A percentile compares a stretch with the other conserved stretches of the same genome.
These are phyloP conservation scores for Claviceps humidiphila DNA, from an alignment of 2,329 filamentous ascomycete species.

Conservation along the genomic window DNA sequence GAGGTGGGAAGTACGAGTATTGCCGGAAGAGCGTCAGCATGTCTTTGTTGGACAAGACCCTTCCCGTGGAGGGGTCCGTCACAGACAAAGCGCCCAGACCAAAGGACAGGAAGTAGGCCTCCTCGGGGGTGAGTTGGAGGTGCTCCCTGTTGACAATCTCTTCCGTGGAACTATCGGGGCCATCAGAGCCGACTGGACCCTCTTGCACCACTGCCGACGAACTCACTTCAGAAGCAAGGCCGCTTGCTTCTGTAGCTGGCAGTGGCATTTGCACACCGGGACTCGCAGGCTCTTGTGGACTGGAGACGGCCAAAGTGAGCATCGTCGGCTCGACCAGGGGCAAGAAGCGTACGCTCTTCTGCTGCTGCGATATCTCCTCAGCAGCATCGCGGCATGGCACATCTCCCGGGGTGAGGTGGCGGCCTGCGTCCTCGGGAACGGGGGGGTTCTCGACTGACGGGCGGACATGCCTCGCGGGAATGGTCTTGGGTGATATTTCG, in stretches of 20 bases:
- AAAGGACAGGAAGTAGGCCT: constrained; percentile 83
- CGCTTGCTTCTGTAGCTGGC: not conserved
- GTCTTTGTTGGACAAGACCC: constrained; percentile 36
- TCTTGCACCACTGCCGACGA: not conserved
- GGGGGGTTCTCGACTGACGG: not conserved
- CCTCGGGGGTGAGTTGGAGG: constrained; percentile 80
- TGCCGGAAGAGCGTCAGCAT: constrained; percentile 55
- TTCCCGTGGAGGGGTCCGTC: constrained; percentile 31
- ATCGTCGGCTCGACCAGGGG: constrained; percentile 52
- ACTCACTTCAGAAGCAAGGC: not conserved
- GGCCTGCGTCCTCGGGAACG: not conserved
- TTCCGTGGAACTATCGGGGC: not conserved
- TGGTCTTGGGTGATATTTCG: not conserved
- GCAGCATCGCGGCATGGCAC: constrained; percentile 9
- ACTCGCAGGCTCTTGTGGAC: constrained; percentile 23
- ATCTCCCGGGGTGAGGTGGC: not conserved
- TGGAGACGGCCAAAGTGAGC: constrained; percentile 39
- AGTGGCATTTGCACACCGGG: constrained; percentile 2
- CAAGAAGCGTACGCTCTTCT: constrained; percentile 60
- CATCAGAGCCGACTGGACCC: not conserved
- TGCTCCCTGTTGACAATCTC: constrained; percentile 52
- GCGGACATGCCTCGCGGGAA: not conserved
- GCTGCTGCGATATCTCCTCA: constrained; percentile 23
- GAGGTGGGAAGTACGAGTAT: constrained; percentile 55
- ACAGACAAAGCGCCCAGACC: constrained; percentile 63